Evolutionary conservation across 208 protist species (phyloP), one percentile per base, ranked within the genome.

Genomic region (Leishmania arabica): DNA sequence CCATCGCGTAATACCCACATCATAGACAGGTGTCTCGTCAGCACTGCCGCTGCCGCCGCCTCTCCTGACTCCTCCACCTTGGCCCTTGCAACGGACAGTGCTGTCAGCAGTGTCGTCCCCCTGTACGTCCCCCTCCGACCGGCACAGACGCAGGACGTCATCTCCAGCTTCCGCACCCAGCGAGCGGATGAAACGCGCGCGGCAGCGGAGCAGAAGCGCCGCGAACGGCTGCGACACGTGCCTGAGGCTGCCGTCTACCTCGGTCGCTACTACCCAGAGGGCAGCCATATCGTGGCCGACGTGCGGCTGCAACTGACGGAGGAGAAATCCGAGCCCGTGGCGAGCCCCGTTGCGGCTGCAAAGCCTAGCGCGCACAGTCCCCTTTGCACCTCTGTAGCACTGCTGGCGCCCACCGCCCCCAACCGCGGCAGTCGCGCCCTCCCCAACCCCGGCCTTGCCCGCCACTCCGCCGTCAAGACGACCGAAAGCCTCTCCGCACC

Each of bases 261-360:
- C 17, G 64, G 77, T 47, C 82, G 82, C 75, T 85, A 81, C 77
- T 85, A 85, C 77, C 82, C 82, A 0, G 54, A 79, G n/a, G 64
- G 62, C 47, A 37, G 42, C 56, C 37, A 77, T 51, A 78, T 85
- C 49, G 70, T 81, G 40, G 56, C 31, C 31, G 34, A 31, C n/a
- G 9, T 81, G 65, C 76, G 47, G 64, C 42, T 51, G 37, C 76
- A 51, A 49, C 49, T 71, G 45, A n/a, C 64, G 13, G 76, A 60
- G 6, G 45, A 24, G 37, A 34, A 45, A 42, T 15, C 56, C 4
- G 49, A n/a, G 7, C 7, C 40, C 15, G 19, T n/a, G 34, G 21
- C 31, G 37, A 65, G 6, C 19, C 2, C 56, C 2, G 31, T 19
- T 34, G 40, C 24, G 13, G 6, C 51, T 27, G 53, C 74, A 37